Conservation (phyloP, 306 rosid species). For the peach (Prunus persica) region Prunus_persica_NCBIv2 NC_034016.1:6729001-6729500, state of each 20-base stretch:
- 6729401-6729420: not conserved
- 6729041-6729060: conserved; percentile 17
- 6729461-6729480: conserved; percentile 8
- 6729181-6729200: not conserved
- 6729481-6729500: not conserved
- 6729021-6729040: conserved; percentile 47
- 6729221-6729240: not conserved
- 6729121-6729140: not conserved
- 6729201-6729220: not conserved
- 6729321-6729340: not conserved
- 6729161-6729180: not conserved
- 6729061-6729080: not conserved
- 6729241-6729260: not conserved
- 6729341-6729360: not conserved
- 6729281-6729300: not conserved
- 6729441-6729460: conserved; percentile 17
- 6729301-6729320: not conserved
- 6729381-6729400: not conserved
- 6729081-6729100: not conserved
- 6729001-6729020: conserved; percentile 37
- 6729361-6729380: conserved; percentile 3
- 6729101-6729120: not conserved
- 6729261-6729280: not conserved
- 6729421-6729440: conserved; percentile 15
- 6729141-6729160: not conserved